Evolutionary conservation across 768 basidiomycete genomes (phyloP).

Genomic region (Calocybe indica): DNA sequence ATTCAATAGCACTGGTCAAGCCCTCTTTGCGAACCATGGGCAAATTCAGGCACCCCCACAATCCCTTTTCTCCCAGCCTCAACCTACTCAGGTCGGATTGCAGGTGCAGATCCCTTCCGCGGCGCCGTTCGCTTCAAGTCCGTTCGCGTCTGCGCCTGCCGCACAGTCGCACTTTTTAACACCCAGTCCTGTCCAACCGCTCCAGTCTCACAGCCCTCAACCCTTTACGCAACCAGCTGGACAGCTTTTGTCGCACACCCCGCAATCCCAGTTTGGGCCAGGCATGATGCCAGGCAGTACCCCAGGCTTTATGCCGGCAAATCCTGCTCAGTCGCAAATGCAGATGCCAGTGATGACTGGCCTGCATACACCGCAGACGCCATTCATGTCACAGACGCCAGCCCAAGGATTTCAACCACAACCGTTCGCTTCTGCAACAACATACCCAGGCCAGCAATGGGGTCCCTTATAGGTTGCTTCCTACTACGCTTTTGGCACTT

Average conservation of each 20-base stretch:
- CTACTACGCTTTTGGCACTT: too few relatives aligned
- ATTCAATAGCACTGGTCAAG: slow-evolving; percentile 21
- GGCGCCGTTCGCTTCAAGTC: slow-evolving; percentile 6
- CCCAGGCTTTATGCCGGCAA: not conserved
- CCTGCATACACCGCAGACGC: too few relatives aligned
- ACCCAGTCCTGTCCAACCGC: slow-evolving; percentile 27
- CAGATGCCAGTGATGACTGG: slow-evolving; percentile 1
- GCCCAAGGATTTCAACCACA: too few relatives aligned
- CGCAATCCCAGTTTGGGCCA: slow-evolving; percentile 7
- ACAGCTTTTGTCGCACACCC: slow-evolving; percentile 1
- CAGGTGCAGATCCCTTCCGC: slow-evolving; percentile 15
- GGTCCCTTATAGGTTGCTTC: too few relatives aligned
- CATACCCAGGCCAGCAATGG: too few relatives aligned
- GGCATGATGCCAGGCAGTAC: slow-evolving; percentile 12
- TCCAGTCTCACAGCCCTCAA: slow-evolving; percentile 30
- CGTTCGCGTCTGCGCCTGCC: slow-evolving; percentile 20
- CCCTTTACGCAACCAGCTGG: slow-evolving; percentile 11
- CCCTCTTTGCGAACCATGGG: slow-evolving; percentile 9
- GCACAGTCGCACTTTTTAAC: slow-evolving; percentile 24
- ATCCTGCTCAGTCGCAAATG: slow-evolving; percentile 26
- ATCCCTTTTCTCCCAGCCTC: slow-evolving; percentile 16
- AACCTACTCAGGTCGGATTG: slow-evolving; percentile 16
- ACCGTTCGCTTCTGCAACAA: too few relatives aligned
- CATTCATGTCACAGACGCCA: too few relatives aligned
- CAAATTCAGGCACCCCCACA: slow-evolving; percentile 15